phyloP scores from a whole-genome alignment of 2,329 filamentous ascomycete species.

The Orbilia javanica region DNA sequence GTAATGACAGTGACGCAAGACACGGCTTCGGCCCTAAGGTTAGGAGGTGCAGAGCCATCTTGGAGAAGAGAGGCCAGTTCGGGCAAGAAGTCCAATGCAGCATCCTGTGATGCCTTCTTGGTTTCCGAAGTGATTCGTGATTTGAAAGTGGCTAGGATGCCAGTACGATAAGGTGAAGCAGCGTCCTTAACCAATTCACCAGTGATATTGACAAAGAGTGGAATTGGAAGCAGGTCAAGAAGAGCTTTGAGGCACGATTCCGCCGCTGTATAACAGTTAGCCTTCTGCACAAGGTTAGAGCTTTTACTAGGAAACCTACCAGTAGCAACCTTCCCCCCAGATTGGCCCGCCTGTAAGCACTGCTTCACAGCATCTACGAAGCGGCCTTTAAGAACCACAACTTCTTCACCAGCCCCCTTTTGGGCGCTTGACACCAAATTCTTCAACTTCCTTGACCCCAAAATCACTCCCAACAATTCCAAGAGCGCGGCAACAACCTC shows the following conservation, averaged over 20 bases:
- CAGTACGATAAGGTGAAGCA: conserved; percentile 80
- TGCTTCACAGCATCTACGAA: conserved; percentile 62
- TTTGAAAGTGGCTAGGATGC: conserved; percentile 84
- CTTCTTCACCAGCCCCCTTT: conserved; percentile 57
- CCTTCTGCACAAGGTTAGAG: conserved; percentile 38
- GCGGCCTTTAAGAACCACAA: conserved; percentile 53
- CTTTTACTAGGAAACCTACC: conserved; percentile 60
- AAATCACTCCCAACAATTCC: conserved; percentile 61
- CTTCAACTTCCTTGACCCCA: conserved; percentile 58
- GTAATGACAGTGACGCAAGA: conserved; percentile 88
- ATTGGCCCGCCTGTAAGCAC: conserved; percentile 65
- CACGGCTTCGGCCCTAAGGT: conserved; percentile 81
- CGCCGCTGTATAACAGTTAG: conserved; percentile 71
- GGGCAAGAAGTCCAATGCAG: conserved; percentile 82
- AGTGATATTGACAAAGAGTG: conserved; percentile 89
- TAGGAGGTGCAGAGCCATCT: conserved; percentile 79
- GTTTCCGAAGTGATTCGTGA: conserved; percentile 79
- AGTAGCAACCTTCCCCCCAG: conserved; percentile 64
- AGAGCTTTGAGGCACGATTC: conserved; percentile 75
- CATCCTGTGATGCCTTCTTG: conserved; percentile 76
- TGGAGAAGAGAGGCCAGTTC: conserved; percentile 82
- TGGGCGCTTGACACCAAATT: conserved; percentile 53
- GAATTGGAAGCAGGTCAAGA: conserved; percentile 85
- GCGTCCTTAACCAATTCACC: conserved; percentile 82
- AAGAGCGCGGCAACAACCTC: conserved; percentile 67